Percentiles rank a stretch among this genome's conserved stretches.
Evolutionary conservation across 2,329 filamentous ascomycete genomes (phyloP).

Genomic region (Penicillium sp.): DNA sequence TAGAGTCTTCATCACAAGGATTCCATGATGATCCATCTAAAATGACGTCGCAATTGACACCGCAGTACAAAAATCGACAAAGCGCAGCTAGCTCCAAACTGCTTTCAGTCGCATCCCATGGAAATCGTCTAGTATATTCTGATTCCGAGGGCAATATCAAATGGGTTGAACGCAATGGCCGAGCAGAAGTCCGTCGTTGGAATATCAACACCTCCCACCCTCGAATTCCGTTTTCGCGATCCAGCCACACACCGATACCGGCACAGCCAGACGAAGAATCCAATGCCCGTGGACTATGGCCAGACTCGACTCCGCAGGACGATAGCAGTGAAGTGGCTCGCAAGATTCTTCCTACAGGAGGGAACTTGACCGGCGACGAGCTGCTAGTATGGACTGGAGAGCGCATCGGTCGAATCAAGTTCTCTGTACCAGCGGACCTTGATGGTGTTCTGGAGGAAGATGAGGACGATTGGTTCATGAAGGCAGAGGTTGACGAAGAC

Average conservation of each 20-base stretch:
- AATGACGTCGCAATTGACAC: conserved; percentile 32
- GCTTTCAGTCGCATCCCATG: conserved; percentile 78
- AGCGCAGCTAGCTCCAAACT: conserved; percentile 80
- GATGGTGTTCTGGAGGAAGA: conserved; percentile 43
- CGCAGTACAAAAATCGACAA: conserved; percentile 74
- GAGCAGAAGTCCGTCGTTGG: conserved; percentile 57
- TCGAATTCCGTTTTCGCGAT: conserved; percentile 20
- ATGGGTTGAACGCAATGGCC: conserved; percentile 87
- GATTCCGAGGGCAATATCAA: conserved; percentile 83
- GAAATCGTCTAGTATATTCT: conserved; percentile 77
- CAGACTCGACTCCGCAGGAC: conserved; percentile 46
- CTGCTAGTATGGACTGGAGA: conserved; percentile 88
- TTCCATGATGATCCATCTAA: conserved; percentile 30
- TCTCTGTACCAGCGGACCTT: conserved; percentile 52
- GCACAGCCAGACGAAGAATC: conserved; percentile 26
- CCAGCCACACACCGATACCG: conserved; percentile 16
- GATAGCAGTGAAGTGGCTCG: conserved; percentile 71
- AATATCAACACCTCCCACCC: conserved; percentile 57
- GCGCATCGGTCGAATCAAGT: conserved; percentile 72
- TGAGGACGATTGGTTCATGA: conserved; percentile 36
- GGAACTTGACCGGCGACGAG: conserved; percentile 60
- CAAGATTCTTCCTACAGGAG: conserved; percentile 70
- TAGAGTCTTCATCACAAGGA: conserved; percentile 38
- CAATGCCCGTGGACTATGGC: conserved; percentile 61
- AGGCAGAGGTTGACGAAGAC: conserved; percentile 33